Evolutionary conservation across 2,329 filamentous ascomycete genomes (phyloP), one percentile per base, ranked within the genome.

Genomic region (Fusarium sulawesiense): DNA sequence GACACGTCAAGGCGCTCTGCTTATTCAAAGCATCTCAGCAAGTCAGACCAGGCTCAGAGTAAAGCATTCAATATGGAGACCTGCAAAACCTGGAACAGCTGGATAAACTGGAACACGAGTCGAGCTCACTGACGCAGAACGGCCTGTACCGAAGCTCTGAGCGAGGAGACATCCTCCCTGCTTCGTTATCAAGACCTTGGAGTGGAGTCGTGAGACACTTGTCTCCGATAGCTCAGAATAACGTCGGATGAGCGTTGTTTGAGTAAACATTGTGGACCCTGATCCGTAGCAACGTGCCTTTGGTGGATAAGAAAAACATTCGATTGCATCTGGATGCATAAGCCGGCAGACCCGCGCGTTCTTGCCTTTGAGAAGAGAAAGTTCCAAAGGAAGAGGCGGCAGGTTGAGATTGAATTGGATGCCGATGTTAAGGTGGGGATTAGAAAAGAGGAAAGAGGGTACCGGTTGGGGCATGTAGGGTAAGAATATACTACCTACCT

Each of bases 181-280:
- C 70, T 68, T 70, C 30, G 25, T 49, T 45, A 46, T 66, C 57
- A 48, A 64, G 45, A 60, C 55, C 57, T 59, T 45, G 53, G 51
- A 40, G 73, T 66, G 73, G 65, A 72, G 68, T 59, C 54, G 51
- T 75, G 68, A 75, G 72, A 75, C 73, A 73, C 40, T 73, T 73
- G 71, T 75, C 64, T 70, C 59, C 55, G 56, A 70, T 67, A 63
- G 55, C 44, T 64, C 45, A 71, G 68, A 65, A 72, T 30, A 64
- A 46, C 63, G 50, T 58, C 40, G 60, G 48, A 54, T 60, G 34
- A 45, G 49, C 71, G 27, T 51, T 60, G 40, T 20, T 53, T 49
- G 51, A 50, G 51, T 49, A 70, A 71, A 64, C 25, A 68, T 62
- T 48, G 60, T 62, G 60, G 58, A 54, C 42, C 45, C 42, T 45